Evolutionary conservation across 1,139 yeast genomes (phyloP), one percentile per base, ranked within the genome.

Genomic region (Taiozyma sp.): DNA sequence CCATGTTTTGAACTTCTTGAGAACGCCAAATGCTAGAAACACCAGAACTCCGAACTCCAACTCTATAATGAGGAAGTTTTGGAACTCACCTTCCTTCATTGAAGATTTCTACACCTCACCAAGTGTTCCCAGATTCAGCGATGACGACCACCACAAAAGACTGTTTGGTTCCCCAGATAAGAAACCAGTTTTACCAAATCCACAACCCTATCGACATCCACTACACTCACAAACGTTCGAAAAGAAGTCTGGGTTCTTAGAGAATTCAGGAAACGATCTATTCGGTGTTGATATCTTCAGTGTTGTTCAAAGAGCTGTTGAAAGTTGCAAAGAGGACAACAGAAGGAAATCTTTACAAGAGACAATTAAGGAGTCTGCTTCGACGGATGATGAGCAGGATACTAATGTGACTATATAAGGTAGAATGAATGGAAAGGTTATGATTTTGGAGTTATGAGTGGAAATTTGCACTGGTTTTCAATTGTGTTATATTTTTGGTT

Each of bases 61-160:
- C 46, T 70, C 78, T 8, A 71, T 76, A 39, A 67, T 76, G 67
- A 75, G 73, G 55, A 78, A 75, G 58, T 68, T 79, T 52, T 78
- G 84, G 84, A 77, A 81, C 59, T 81, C 87, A 23, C 89, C 89
- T 4, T 77, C 83, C 7, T 81, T 80, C 60, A 70, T 83, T 55
- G 89, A 84, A 57, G 89, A 83, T 59, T 83, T 83, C 61, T 82
- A 82, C 60, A 78, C 80, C 48, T 80, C 86, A 27, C 88, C 89
- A 3, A 69, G 75, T 27, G 61, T 71, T 34, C 61, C 73, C 13
- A 62, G 70, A 50, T 58, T 63, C 40, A 74, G 75, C 57, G 84
- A 80, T 55, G 86, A 81, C 57, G 87, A 82, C 57, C 75, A 74
- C 71, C 74, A 80, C 41, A 70, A 71, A 55, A 71, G 72, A 8